These are phyloP conservation scores for Penicillium hordei DNA, from an alignment of 2,329 filamentous ascomycete species.

Conservation along the genomic window DNA sequence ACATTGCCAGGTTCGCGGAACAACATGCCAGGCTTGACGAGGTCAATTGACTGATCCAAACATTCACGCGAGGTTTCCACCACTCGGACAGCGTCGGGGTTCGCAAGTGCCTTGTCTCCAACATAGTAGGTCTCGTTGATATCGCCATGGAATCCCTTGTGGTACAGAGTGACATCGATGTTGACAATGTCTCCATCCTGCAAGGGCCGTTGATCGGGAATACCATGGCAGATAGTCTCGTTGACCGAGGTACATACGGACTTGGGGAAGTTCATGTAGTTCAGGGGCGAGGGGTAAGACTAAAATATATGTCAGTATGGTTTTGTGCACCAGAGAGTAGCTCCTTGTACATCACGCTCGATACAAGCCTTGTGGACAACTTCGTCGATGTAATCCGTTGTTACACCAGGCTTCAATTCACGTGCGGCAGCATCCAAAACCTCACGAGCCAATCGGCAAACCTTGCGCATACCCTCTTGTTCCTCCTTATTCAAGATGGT, in stretches of 20 bases:
- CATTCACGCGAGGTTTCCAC: slow-evolving; percentile 89
- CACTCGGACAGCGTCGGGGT: slow-evolving; percentile 84
- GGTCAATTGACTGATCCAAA: slow-evolving; percentile 82
- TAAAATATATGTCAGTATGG: slow-evolving; percentile 42
- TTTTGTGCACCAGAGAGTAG: neutral
- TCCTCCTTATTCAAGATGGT: slow-evolving; percentile 76
- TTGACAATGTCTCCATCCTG: slow-evolving; percentile 95
- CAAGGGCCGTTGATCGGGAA: slow-evolving; percentile 84
- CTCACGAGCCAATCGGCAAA: slow-evolving; percentile 82
- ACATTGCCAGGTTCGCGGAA: slow-evolving; percentile 92
- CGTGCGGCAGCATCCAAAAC: slow-evolving; percentile 88
- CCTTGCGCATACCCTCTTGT: slow-evolving; percentile 88
- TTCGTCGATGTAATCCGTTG: slow-evolving; percentile 92
- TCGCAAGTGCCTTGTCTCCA: slow-evolving; percentile 77
- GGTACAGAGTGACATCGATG: slow-evolving; percentile 92
- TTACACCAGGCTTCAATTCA: slow-evolving; percentile 83
- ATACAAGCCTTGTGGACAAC: slow-evolving; percentile 93
- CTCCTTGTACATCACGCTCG: slow-evolving; percentile 74
- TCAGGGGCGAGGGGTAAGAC: slow-evolving; percentile 92
- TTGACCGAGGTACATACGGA: slow-evolving; percentile 96
- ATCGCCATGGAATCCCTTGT: slow-evolving; percentile 92
- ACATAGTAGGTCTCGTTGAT: slow-evolving; percentile 99
- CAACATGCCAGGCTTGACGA: slow-evolving; percentile 88
- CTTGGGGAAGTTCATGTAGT: slow-evolving; percentile 96
- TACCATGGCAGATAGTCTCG: slow-evolving; percentile 98